A percentile compares a stretch with the other conserved stretches of the same genome.
Evolutionary conservation across 352 stramenopile species (phyloP).

Genomic region (Plasmopara halstedii): DNA sequence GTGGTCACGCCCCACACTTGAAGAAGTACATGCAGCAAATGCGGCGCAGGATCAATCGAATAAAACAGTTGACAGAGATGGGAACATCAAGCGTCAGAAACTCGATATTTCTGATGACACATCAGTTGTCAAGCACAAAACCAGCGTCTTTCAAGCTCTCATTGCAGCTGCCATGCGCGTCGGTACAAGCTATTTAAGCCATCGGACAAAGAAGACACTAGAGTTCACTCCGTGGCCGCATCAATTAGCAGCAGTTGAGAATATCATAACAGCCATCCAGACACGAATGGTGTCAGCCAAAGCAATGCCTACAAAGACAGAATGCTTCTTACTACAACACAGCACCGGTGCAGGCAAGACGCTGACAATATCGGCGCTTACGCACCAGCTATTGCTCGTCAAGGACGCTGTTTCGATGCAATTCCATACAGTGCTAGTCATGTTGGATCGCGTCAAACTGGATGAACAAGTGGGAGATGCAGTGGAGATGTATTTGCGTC

Average conservation of each 20-base stretch:
- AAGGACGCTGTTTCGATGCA: constrained; percentile 28
- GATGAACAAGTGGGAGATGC: constrained; percentile 71
- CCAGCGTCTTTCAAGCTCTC: constrained; percentile 13
- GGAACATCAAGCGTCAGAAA: constrained; percentile 11
- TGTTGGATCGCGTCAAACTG: constrained; percentile 78
- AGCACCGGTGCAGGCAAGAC: constrained; percentile 80
- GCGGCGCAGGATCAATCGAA: background rate
- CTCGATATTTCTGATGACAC: constrained; percentile 1
- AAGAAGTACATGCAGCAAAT: constrained; percentile 4
- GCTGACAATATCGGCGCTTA: constrained; percentile 60
- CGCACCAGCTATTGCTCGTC: constrained; percentile 59
- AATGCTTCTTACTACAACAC: constrained; percentile 68
- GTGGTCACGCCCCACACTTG: constrained; percentile 39
- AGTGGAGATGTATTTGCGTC: constrained; percentile 61
- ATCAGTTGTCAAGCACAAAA: constrained; percentile 9
- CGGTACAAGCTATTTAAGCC: constrained; percentile 26
- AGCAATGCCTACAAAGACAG: constrained; percentile 4
- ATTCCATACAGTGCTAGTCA: constrained; percentile 73
- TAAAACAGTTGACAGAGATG: background rate
- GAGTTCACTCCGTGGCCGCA: constrained; percentile 57
- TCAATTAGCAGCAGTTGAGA: constrained; percentile 52
- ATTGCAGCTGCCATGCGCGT: constrained; percentile 54
- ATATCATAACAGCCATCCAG: constrained; percentile 40
- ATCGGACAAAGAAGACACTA: constrained; percentile 14
- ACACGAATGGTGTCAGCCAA: constrained; percentile 6